These are phyloP conservation scores for Cercospora sesami DNA, from an alignment of 2,329 filamentous ascomycete species.

Conservation along the genomic window DNA sequence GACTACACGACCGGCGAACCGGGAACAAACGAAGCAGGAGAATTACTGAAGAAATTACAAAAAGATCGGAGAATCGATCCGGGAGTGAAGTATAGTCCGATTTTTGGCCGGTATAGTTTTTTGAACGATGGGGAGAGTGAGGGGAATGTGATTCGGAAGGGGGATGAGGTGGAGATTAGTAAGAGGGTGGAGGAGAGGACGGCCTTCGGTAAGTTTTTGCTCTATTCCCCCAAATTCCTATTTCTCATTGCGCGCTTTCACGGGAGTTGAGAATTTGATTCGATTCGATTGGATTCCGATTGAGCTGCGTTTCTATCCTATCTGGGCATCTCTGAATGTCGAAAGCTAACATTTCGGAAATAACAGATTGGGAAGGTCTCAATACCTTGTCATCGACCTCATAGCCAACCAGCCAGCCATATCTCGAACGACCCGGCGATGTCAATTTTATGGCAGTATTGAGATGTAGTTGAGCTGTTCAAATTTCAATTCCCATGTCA, in stretches of 20 bases:
- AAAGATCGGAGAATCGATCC: slow-evolving; percentile 48
- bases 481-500: slow-evolving; percentile 5
- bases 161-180: slow-evolving; percentile 46
- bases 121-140: slow-evolving; percentile 36
- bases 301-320: slow-evolving; percentile 5
- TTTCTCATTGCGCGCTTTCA: too few species aligned
- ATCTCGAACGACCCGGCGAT: not conserved
- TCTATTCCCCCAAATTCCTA: too few species aligned
- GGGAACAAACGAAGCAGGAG: slow-evolving; percentile 41
- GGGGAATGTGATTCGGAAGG: slow-evolving; percentile 41
- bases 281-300: too few species aligned
- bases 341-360: slow-evolving; percentile 6
- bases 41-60: slow-evolving; percentile 49
- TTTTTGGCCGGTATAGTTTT: slow-evolving; percentile 52
- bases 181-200: slow-evolving; percentile 45
- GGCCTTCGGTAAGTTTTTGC: slow-evolving; percentile 47
- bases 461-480: not conserved
- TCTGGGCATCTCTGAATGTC: not conserved
- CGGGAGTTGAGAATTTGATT: too few species aligned
- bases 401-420: not conserved
- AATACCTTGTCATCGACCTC: slow-evolving; percentile 19
- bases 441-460: not conserved
- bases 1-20: slow-evolving; percentile 49
- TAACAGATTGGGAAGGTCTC: slow-evolving; percentile 32
- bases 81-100: slow-evolving; percentile 49